Evolutionary conservation across 1,139 yeast genomes (phyloP), one percentile per base, ranked within the genome.

Genomic region (Geotrichum histeridarum): DNA sequence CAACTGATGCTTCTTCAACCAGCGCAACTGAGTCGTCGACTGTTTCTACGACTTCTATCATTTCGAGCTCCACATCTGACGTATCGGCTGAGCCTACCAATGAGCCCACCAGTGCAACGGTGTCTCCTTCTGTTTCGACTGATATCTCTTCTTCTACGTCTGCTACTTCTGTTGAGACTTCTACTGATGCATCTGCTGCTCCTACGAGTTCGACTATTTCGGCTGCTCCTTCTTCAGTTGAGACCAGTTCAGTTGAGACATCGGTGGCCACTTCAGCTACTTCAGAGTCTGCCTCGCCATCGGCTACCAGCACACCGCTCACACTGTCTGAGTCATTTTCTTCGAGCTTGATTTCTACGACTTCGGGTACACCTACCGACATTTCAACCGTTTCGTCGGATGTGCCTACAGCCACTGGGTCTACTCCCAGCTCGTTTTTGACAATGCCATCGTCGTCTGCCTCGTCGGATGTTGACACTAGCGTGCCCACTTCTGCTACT

Each of bases 401-500:
- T 36, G 37, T 54, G 30, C n/a, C n/a, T n/a, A n/a, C n/a, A n/a
- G 42, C 48, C 43, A 39, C 43, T n/a, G 39, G 31, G 8, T 22
- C 41, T 18, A 17, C 33, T 42, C 37, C 45, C 36, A 33, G 42
- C 22, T 51, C 56, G 38, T 38, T 51, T 31, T 32, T 39, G 33
- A 48, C 56, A 27, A 41, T 42, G 35, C 43, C 55, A 18, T 41
- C 55, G 15, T 49, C 57, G 30, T 38, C 45, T 42, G 35, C 48
- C 42, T 22, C 27, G 27, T 22, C 27, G 27, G 27, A 22, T 22
- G 27, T 5, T 42, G 36, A 42, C 49, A 12, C 48, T 47, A 7
- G 51, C 56, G 47, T 57, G 12, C 44, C 64, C 8, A 42, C 52
- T 33, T 18, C 47, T 30, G 32, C 32, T 14, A 43, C 64, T 8